Evolutionary conservation across 148 eudicot species (phyloP).

Genomic region (Vaccinium myrtillus): DNA sequence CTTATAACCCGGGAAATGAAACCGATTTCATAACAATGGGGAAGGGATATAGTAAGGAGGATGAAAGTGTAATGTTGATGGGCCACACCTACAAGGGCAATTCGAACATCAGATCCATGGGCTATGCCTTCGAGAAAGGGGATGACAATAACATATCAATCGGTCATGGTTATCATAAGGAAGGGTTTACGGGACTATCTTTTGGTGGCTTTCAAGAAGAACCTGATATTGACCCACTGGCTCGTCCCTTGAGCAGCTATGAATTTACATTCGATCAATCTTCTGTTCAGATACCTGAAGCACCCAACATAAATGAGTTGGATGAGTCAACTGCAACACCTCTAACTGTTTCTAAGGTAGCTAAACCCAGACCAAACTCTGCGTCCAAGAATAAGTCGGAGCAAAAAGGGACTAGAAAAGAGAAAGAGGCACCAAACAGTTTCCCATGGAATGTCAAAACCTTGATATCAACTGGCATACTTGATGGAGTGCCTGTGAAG

Average conservation of each 20-base stretch:
- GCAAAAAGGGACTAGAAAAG: slow-evolving; percentile 26
- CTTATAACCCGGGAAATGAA: slow-evolving; percentile 30
- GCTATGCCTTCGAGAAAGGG: slow-evolving; percentile 24
- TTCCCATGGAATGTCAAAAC: slow-evolving; percentile 62
- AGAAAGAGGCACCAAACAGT: slow-evolving; percentile 53
- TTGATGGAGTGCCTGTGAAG: slow-evolving; percentile 60
- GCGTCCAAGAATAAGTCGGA: slow-evolving; percentile 36
- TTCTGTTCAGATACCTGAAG: slow-evolving; percentile 30
- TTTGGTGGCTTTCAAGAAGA: slow-evolving; percentile 44
- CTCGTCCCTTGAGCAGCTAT: slow-evolving; percentile 35
- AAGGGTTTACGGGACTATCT: slow-evolving; percentile 30
- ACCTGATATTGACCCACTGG: slow-evolving; percentile 30
- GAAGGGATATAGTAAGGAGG: slow-evolving; percentile 32
- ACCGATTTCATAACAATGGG: slow-evolving; percentile 33
- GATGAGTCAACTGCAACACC: slow-evolving; percentile 22
- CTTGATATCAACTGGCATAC: slow-evolving; percentile 59
- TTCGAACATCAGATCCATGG: slow-evolving; percentile 24
- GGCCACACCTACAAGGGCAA: slow-evolving; percentile 32
- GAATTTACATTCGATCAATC: slow-evolving; percentile 33
- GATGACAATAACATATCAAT: slow-evolving; percentile 25
- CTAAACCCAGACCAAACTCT: slow-evolving; percentile 32
- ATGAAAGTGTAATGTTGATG: slow-evolving; percentile 28
- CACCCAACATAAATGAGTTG: slow-evolving; percentile 25
- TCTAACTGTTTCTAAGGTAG: slow-evolving; percentile 21
- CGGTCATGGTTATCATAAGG: slow-evolving; percentile 33